Evolutionary conservation across 805 yeast species (phyloP).

Genomic region (Vanderwaltozyma yarrowii): DNA sequence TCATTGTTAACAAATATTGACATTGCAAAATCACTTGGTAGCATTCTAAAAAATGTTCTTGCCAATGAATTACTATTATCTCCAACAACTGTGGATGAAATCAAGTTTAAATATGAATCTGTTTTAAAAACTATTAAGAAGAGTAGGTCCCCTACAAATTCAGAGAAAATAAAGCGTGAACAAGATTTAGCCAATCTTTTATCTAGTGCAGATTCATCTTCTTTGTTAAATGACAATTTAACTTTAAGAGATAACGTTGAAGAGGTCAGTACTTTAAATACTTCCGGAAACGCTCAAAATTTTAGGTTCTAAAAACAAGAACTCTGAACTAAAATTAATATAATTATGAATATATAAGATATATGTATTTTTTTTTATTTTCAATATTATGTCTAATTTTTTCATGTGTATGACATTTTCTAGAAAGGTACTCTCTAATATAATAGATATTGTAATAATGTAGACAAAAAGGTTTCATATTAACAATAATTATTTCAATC

Average conservation of each 20-base stretch:
- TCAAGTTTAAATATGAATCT: constrained; percentile 16
- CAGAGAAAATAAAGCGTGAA: neutral
- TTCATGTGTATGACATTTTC: too few species aligned
- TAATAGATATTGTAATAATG: too few species aligned
- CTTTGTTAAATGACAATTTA: neutral
- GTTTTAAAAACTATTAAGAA: constrained; percentile 17
- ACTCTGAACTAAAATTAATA: too few species aligned
- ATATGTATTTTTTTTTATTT: too few species aligned
- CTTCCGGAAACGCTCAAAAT: too few species aligned
- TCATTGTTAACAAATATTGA: constrained; percentile 20
- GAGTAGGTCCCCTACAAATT: constrained; percentile 1
- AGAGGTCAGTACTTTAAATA: neutral
- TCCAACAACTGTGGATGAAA: constrained; percentile 18
- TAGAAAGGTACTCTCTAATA: too few species aligned
- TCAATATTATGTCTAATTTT: too few species aligned
- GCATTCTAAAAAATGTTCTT: constrained; percentile 22
- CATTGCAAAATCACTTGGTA: constrained; percentile 25
- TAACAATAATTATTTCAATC: too few species aligned
- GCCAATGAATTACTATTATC: constrained; percentile 23
- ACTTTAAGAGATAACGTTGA: neutral
- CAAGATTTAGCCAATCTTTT: neutral
- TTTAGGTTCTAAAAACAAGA: neutral
- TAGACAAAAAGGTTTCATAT: too few species aligned
- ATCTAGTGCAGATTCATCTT: neutral
- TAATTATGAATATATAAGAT: too few species aligned